Percentiles rank a stretch among this genome's conserved stretches.
phyloP scores from a whole-genome alignment of 2,329 filamentous ascomycete species.

The Teratosphaeriaceae sp. region DNA sequence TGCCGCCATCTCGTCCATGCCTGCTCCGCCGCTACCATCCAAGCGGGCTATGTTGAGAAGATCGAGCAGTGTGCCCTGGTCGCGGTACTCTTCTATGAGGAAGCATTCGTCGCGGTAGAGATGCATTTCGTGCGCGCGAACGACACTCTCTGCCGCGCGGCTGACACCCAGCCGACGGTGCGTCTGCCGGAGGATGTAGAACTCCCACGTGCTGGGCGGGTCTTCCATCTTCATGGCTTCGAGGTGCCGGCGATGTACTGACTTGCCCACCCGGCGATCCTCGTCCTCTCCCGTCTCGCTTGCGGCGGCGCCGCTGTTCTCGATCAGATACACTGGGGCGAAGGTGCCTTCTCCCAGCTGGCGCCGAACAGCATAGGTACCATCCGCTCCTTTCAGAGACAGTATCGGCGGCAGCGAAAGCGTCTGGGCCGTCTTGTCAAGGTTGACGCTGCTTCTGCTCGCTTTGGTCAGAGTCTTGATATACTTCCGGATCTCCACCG shows the following conservation, averaged over 20 bases:
- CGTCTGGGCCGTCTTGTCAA: conserved; percentile 56
- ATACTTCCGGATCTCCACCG: conserved; percentile 73
- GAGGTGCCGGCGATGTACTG: conserved; percentile 51
- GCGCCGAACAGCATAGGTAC: conserved; percentile 69
- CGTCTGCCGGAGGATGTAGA: conserved; percentile 84
- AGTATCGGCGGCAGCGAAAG: conserved; percentile 57
- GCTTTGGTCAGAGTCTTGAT: conserved; percentile 60
- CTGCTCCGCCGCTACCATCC: conserved; percentile 47
- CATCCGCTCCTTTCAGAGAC: conserved; percentile 57
- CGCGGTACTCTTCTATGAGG: conserved; percentile 77
- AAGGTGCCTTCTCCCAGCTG: conserved; percentile 92
- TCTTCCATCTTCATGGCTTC: conserved; percentile 95
- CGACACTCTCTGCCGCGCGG: conserved; percentile 68
- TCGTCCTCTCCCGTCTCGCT: conserved; percentile 39
- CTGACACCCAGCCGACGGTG: conserved; percentile 64
- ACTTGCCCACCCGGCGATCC: conserved; percentile 53
- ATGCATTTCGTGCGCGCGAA: conserved; percentile 83
- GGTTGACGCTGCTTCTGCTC: conserved; percentile 45
- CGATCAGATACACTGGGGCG: conserved; percentile 88
- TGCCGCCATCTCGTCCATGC: conserved; percentile 82
- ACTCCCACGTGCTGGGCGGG: conserved; percentile 87
- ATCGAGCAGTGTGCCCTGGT: conserved; percentile 90
- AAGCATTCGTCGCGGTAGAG: conserved; percentile 87
- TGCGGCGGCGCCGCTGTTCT: conserved; percentile 44
- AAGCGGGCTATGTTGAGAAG: conserved; percentile 79